Evolutionary conservation across 495 filamentous ascomycete species (phyloP).

Genomic region (Chaetomium fimeti): DNA sequence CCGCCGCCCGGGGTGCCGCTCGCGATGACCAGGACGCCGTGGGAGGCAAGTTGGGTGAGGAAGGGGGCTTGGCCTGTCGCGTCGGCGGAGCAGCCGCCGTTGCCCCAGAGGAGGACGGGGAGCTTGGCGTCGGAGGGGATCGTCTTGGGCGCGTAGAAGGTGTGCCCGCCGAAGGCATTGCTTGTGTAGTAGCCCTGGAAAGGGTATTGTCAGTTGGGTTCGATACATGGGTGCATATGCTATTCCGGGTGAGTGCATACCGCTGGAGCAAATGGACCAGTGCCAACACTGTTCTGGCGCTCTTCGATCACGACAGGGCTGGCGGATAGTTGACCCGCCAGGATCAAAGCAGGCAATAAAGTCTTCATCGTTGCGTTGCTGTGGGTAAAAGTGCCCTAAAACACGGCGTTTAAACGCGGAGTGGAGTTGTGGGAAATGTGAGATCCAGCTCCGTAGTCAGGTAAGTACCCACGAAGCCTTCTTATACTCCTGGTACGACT

Average conservation of each 20-base stretch:
- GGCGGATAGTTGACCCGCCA: conserved; percentile 2
- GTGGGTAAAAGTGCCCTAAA: too few relatives aligned
- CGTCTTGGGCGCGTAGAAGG: neutral
- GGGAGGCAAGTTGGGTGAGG: conserved; percentile 31
- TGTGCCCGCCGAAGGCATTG: neutral
- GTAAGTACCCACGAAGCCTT: neutral
- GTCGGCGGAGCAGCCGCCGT: conserved; percentile 36
- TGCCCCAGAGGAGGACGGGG: conserved; percentile 38
- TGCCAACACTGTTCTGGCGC: neutral
- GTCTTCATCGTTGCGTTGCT: neutral
- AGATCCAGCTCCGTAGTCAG: too few relatives aligned
- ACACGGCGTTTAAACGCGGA: neutral
- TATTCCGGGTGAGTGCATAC: neutral
- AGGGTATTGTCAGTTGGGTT: neutral
- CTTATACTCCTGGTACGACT: neutral
- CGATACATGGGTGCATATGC: neutral
- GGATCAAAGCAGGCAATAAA: neutral
- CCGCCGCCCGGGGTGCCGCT: conserved; percentile 29
- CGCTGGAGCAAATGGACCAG: conserved; percentile 5
- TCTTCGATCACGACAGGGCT: neutral
- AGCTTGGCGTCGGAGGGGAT: conserved; percentile 25
- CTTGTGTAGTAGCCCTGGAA: conserved; percentile 1
- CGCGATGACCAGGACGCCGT: conserved; percentile 37
- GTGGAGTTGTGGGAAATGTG: neutral
- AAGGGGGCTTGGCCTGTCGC: conserved; percentile 19